A percentile compares a stretch with the other conserved stretches of the same genome.
Evolutionary conservation across 1,139 yeast genomes (phyloP).

Genomic region (Arxiozyma telluris): DNA sequence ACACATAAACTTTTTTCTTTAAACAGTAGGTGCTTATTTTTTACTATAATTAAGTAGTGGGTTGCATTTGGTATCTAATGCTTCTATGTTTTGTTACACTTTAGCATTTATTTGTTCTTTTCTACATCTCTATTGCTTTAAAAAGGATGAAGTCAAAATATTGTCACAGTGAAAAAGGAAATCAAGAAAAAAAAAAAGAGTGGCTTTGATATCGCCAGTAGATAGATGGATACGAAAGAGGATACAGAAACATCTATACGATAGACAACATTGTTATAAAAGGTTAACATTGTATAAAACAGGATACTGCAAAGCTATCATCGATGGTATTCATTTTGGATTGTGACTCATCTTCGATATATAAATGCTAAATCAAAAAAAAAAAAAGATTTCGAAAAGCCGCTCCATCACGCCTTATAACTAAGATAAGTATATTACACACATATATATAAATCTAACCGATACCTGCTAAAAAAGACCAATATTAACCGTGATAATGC

Average conservation of each 20-base stretch:
- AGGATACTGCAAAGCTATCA: too few species aligned
- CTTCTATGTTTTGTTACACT: too few species aligned
- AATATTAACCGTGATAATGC: background rate
- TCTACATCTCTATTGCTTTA: too few species aligned
- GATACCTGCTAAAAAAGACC: background rate
- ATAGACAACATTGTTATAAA: background rate
- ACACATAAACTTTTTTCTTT: conserved; percentile 64
- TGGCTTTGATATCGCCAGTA: background rate
- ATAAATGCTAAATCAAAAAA: background rate
- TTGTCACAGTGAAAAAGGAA: background rate
- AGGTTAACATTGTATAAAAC: background rate
- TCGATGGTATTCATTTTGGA: too few species aligned
- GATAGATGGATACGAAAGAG: background rate
- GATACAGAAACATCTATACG: background rate
- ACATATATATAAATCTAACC: too few species aligned
- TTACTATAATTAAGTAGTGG: too few species aligned
- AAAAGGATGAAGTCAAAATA: too few species aligned
- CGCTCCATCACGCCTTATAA: background rate
- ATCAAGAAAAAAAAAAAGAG: background rate
- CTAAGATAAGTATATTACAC: background rate
- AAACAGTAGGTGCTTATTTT: conserved; percentile 29
- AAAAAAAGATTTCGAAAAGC: background rate
- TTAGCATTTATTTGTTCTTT: too few species aligned
- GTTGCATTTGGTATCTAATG: too few species aligned
- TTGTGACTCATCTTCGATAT: background rate